Conservation (phyloP, 2,329 filamentous ascomycete species). For the Clonostachys rosea region DNA sequence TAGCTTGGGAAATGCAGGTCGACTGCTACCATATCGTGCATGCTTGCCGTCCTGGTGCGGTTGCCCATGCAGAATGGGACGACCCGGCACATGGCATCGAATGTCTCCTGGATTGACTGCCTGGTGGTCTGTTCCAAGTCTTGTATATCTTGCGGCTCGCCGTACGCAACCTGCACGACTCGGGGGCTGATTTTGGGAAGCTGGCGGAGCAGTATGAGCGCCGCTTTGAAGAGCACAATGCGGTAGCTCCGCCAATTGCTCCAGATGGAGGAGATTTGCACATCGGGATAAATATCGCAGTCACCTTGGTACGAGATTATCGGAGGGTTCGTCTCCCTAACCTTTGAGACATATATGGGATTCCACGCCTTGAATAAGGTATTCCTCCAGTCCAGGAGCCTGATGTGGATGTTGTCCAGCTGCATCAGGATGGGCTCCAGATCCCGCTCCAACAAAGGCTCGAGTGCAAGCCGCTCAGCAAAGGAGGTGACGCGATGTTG, state of each 20-base stretch:
- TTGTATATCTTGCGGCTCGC: constrained; percentile 4
- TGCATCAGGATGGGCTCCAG: background rate
- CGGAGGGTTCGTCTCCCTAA: constrained; percentile 1
- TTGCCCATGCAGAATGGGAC: constrained; percentile 10
- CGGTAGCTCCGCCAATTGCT: constrained; percentile 9
- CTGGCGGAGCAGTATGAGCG: constrained; percentile 4
- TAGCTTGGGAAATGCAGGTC: constrained; percentile 6
- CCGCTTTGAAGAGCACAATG: constrained; percentile 6
- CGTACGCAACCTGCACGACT: background rate
- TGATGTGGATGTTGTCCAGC: constrained; percentile 1
- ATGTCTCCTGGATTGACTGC: background rate
- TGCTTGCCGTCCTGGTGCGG: constrained; percentile 6
- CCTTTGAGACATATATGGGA: background rate
- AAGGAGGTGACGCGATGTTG: constrained; percentile 1
- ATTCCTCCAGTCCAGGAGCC: constrained; percentile 7
- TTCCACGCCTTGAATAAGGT: constrained; percentile 6
- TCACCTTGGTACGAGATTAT: constrained; percentile 3
- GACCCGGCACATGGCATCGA: constrained; percentile 8
- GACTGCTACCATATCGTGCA: constrained; percentile 6
- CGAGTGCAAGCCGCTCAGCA: too few relatives aligned
- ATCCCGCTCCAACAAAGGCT: constrained; percentile 1
- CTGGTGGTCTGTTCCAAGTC: background rate
- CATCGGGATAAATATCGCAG: constrained; percentile 9
- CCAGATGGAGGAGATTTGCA: constrained; percentile 10
- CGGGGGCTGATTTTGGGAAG: background rate